Evolutionary conservation across 495 filamentous ascomycete genomes (phyloP).

Genomic region (Parathielavia hyrcaniae): DNA sequence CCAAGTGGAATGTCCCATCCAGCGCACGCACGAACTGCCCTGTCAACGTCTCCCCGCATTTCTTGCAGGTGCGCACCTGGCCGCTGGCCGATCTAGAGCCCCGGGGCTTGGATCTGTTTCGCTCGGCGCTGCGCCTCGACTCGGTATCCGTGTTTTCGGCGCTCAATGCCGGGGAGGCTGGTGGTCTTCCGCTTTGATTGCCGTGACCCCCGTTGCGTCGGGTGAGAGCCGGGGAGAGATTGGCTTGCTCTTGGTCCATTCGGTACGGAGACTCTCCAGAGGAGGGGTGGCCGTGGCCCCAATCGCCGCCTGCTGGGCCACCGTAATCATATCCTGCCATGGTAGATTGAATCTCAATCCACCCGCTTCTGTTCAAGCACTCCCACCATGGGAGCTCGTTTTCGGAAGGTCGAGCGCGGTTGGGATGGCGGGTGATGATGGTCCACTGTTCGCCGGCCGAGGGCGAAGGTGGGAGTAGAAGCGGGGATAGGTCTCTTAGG

Average conservation of each 20-base stretch:
- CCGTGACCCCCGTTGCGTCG: conserved; percentile 35
- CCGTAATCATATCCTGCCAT: conserved; percentile 32
- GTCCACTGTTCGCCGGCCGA: not conserved
- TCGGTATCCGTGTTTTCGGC: conserved; percentile 33
- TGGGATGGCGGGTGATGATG: conserved; percentile 2
- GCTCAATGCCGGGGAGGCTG: conserved; percentile 40
- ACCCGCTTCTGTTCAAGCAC: conserved; percentile 17
- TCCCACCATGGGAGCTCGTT: conserved; percentile 7
- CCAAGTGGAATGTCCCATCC: conserved; percentile 87
- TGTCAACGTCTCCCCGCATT: conserved; percentile 76
- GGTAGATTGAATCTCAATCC: conserved; percentile 22
- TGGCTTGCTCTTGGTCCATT: conserved; percentile 34
- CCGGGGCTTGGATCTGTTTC: conserved; percentile 42
- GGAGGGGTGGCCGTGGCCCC: conserved; percentile 18
- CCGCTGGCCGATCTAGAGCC: conserved; percentile 46
- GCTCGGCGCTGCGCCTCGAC: conserved; percentile 42
- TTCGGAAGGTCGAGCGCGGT: conserved; percentile 1
- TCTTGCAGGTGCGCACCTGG: conserved; percentile 67
- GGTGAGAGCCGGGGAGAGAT: conserved; percentile 34
- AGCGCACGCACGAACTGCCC: conserved; percentile 95
- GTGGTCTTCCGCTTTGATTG: conserved; percentile 28
- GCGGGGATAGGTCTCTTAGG: conserved; percentile 3
- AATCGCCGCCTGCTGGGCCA: conserved; percentile 24
- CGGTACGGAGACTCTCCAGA: conserved; percentile 26
- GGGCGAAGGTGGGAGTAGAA: not conserved